Conservation (phyloP, 2,329 filamentous ascomycete species). For the Emergomyces pasteurianus region DNA sequence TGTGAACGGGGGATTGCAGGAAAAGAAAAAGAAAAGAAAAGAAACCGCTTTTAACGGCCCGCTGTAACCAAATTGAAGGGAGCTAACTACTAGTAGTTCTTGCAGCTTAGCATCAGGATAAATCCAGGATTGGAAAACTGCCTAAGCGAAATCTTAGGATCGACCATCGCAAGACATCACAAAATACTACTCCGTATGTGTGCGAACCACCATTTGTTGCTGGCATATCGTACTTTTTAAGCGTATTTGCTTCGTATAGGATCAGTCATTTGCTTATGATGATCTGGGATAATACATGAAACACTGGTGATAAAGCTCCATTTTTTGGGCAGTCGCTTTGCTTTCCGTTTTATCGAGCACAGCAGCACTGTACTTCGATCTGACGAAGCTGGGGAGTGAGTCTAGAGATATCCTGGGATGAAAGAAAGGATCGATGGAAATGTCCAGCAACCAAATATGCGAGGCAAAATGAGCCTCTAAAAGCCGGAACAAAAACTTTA, state of each 20-base stretch:
- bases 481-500: neutral
- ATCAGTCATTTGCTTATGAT: too few species aligned
- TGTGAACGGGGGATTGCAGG: too few species aligned
- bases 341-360: neutral
- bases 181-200: too few species aligned
- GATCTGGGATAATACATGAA: neutral
- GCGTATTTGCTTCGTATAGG: too few species aligned
- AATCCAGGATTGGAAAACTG: neutral
- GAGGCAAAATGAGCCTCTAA: neutral
- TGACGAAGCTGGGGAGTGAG: neutral
- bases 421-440: neutral
- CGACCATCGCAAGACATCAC: neutral
- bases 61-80: too few species aligned
- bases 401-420: neutral
- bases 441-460: neutral
- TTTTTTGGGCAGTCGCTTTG: neutral
- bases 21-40: too few species aligned
- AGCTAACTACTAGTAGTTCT: too few species aligned
- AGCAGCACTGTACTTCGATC: neutral
- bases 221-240: too few species aligned
- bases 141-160: neutral
- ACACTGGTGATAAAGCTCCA: neutral
- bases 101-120: too few species aligned
- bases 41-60: too few species aligned
- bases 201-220: too few species aligned